Base-by-base conservation (phyloP, 345 rosid genomes). In the Mangifera indica region DNA sequence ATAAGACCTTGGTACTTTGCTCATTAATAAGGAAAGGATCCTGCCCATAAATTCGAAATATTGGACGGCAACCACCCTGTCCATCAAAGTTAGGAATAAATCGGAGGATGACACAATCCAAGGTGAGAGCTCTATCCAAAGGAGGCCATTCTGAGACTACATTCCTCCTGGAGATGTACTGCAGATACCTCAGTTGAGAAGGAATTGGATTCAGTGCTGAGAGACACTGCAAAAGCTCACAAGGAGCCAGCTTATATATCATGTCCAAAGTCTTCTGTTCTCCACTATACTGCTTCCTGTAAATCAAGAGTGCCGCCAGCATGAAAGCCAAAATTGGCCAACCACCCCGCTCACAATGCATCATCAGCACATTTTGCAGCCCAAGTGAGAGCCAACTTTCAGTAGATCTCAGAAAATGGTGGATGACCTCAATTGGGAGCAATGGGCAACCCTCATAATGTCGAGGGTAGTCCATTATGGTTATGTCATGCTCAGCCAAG, bases 381-480 rank as follows among this genome's bases (percentile, higher is more conserved):
- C 98, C 98, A 37, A 94, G 91, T 0, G 93, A 87, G 29, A 94
- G 95, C 98, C 98, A 94, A 77, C 97, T 94, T 79, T 94, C 98
- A 22, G 92, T 86, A 4, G 98, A 94, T 70, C 97, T 88, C 67
- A 94, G 82, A 74, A 92, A 92, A 86, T 92, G 98, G 78, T 89
- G 98, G 70, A 94, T 78, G 72, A 90, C 76, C 84, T 94, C 98
- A 84, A 92, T 89, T 60, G 88, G 79, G 54, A 94, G 84, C 76
- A 94, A 60, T 0, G 97, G 97, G 77, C 97, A 94, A 54, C 98
- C 97, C 78, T 94, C 96, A 18, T 92, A 92, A 62, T 92, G 97
- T 74, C 87, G 85, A 80, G 98, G 98, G 74, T 94, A 94, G 85
- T 94, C 98, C 98, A 94, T 92, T 63, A 92, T 84, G 21, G 98